Evolutionary conservation across 306 rosid species (phyloP).

Genomic region (Trifolium repens): DNA sequence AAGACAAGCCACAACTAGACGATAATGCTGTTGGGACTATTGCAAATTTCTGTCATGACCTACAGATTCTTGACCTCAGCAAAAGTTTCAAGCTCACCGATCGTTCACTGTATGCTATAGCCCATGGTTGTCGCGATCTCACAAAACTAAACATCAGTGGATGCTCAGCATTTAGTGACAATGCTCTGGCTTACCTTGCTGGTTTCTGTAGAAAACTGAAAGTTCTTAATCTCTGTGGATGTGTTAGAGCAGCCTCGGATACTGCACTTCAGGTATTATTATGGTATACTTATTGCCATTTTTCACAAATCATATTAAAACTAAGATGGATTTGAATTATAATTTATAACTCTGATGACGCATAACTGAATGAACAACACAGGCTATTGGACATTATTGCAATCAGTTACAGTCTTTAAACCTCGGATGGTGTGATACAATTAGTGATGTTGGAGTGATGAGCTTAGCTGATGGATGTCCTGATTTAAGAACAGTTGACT

Average conservation of each 20-base stretch:
- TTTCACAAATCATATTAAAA: conserved; percentile 4
- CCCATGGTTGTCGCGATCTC: conserved; percentile 77
- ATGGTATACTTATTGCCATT: neutral
- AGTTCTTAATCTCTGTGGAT: conserved; percentile 87
- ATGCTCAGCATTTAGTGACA: conserved; percentile 77
- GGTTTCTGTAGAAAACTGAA: conserved; percentile 71
- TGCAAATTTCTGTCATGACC: conserved; percentile 71
- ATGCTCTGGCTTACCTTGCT: conserved; percentile 76
- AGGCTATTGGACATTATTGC: conserved; percentile 88
- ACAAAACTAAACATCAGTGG: conserved; percentile 82
- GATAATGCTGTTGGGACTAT: conserved; percentile 77
- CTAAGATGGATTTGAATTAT: conserved; percentile 18
- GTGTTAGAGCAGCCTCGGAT: conserved; percentile 78
- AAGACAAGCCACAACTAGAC: conserved; percentile 82
- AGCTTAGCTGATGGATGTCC: conserved; percentile 89
- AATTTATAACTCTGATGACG: conserved; percentile 16
- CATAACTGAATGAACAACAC: conserved; percentile 47
- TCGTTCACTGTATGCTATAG: conserved; percentile 67
- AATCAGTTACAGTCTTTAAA: conserved; percentile 74
- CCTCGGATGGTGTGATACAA: conserved; percentile 94
- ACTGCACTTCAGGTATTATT: conserved; percentile 75
- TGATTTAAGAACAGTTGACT: conserved; percentile 75
- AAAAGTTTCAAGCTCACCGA: conserved; percentile 93
- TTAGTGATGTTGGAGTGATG: conserved; percentile 85
- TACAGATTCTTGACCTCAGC: conserved; percentile 94